Conservation (phyloP, 73 alveolate genomes). For the Paramecium pentaurelia region DNA sequence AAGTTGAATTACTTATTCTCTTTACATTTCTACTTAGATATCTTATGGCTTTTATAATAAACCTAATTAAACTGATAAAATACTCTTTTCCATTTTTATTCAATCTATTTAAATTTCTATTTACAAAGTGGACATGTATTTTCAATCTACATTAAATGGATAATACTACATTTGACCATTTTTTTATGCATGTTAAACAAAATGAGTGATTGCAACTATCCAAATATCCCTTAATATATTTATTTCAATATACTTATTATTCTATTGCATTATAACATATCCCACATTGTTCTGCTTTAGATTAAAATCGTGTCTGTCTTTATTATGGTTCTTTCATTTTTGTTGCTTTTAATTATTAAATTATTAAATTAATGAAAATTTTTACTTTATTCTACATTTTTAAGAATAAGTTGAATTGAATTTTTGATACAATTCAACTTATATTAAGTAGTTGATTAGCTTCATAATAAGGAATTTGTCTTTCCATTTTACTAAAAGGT, state of each 20-base stretch:
- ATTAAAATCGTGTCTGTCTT: neutral
- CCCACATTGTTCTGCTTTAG: neutral
- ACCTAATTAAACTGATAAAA: neutral
- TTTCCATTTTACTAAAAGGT: no score
- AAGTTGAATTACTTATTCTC: neutral
- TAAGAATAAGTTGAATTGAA: neutral
- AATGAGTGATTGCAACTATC: neutral
- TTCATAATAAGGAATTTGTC: no score
- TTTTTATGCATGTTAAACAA: neutral
- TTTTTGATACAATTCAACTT: neutral
- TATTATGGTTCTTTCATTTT: neutral
- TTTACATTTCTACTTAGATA: neutral
- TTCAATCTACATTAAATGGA: neutral
- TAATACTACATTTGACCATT: neutral
- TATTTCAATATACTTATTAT: neutral
- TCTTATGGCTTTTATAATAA: neutral
- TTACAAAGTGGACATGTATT: conserved; percentile 39
- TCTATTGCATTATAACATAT: conserved; percentile 8
- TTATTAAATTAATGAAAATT: neutral
- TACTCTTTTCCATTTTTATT: conserved; percentile 37
- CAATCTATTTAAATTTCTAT: neutral
- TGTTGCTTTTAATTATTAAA: neutral
- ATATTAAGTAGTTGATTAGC: neutral
- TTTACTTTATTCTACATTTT: neutral
- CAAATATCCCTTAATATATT: neutral